Base-by-base conservation (phyloP, 495 filamentous ascomycete species). In the Xylaria curta region DNA sequence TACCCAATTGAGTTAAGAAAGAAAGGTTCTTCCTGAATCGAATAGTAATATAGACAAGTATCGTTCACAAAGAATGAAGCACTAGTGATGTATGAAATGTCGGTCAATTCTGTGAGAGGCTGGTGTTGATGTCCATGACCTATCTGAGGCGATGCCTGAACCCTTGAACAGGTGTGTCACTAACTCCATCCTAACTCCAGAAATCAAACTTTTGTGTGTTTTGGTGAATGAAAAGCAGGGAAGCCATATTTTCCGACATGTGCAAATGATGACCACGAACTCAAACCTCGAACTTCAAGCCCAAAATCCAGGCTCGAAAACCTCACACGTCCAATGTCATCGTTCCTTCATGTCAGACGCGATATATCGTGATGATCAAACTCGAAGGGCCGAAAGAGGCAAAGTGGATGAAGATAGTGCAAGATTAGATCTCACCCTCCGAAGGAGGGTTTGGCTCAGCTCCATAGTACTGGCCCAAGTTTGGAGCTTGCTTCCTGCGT, bases 241-340 rank as follows among this genome's bases (percentile, higher is more conserved):
- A 10, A 44, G 28, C 44, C 12, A 13, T 24, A 8, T 44, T 12
- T 4, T 60, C 31, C 58, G 2, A 21, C 28, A 59, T 38, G 33
- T n/a, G 58, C 58, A 60, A 40, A 60, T 38, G 33, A 17, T 60
- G 33, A 63, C 12, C 42, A 49, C 38, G 44, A 66, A 49, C 44
- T 15, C 6, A 7, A 26, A 4, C 62, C 28, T 51, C 47, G 9
- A 66, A 26, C 7, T 46, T 66, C 21, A 21, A 17, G n/a, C 8
- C 31, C 36, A 17, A 56, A 33, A 0, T 36, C 36, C 36, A 38
- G 36, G 36, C 36, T 56, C 49, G 9, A 7, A 31, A 33, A 61
- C 44, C 36, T 33, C 66, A 31, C 19, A 31, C 33, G 17, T 17
- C 40, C 33, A 46, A 44, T 47, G 19, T 46, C 12, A 8, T 36